phyloP scores from a whole-genome alignment of 1,284 basidiomycete species.

The Tremellales sp. region DNA sequence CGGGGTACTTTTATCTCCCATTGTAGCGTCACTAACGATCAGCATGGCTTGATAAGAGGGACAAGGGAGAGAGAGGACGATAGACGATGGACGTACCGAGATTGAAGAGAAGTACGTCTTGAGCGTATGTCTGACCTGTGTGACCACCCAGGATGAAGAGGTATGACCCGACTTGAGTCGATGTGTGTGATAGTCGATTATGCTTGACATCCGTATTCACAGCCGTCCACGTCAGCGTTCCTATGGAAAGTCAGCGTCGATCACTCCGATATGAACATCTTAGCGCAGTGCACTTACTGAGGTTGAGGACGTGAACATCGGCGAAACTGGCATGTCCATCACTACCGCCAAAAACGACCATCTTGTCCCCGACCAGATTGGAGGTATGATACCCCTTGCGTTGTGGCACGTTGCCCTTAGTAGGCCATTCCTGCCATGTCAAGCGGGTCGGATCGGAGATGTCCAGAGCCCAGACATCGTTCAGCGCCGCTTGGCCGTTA shows the following conservation, averaged over 20 bases:
- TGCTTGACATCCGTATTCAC: constrained; percentile 58
- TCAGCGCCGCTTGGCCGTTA: constrained; percentile 79
- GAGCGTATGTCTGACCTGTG: constrained; percentile 70
- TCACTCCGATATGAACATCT: not conserved
- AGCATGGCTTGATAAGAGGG: not conserved
- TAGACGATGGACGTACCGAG: constrained; percentile 56
- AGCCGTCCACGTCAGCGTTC: constrained; percentile 65
- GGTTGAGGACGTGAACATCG: constrained; percentile 79
- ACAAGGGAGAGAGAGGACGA: not conserved
- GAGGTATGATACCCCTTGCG: constrained; percentile 86
- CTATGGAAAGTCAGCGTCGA: constrained; percentile 46
- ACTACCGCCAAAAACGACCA: constrained; percentile 49
- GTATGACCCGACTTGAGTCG: constrained; percentile 89
- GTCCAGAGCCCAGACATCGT: constrained; percentile 85
- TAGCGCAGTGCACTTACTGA: constrained; percentile 57
- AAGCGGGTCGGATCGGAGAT: constrained; percentile 41
- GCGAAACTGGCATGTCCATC: constrained; percentile 63
- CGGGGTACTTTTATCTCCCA: constrained; percentile 61
- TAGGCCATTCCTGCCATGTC: constrained; percentile 54
- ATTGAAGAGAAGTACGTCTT: constrained; percentile 78
- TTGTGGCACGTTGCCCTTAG: constrained; percentile 47
- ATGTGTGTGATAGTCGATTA: constrained; percentile 76
- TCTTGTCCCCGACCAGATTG: constrained; percentile 73
- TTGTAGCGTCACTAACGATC: constrained; percentile 56
- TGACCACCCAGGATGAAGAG: constrained; percentile 87